Evolutionary conservation across 176 grass and related monocot genomes (phyloP).

Genomic region (Cocos nucifera): DNA sequence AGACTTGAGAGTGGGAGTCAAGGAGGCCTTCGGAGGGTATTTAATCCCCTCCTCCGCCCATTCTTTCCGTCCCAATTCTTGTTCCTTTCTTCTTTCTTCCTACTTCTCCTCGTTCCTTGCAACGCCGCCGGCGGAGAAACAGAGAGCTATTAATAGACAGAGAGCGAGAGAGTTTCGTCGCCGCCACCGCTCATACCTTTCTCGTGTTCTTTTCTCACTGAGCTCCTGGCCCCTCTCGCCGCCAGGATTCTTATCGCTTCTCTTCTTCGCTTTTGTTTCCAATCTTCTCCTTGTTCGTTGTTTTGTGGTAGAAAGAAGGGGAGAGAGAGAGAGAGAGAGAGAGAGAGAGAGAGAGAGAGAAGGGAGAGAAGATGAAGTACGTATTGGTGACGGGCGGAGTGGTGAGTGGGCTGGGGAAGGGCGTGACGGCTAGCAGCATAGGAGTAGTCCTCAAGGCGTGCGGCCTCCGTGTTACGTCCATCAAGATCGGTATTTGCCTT

Average conservation of each 20-base stretch:
- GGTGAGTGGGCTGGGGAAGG: slow-evolving; percentile 91
- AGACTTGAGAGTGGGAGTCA: neutral
- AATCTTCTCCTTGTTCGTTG: neutral
- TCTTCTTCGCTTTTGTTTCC: too few species aligned
- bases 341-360: neutral
- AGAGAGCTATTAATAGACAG: too few species aligned
- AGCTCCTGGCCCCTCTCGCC: too few species aligned
- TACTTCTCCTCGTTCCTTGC: too few species aligned
- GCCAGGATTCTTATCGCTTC: too few species aligned
- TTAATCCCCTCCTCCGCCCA: slow-evolving; percentile 6
- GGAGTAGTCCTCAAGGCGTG: slow-evolving; percentile 83
- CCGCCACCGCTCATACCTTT: too few species aligned
- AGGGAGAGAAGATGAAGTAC: slow-evolving; percentile 60
- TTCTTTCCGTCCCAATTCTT: neutral
- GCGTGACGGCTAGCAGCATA: slow-evolving; percentile 90
- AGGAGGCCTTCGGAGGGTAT: neutral
- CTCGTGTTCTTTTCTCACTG: too few species aligned
- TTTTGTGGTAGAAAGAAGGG: neutral
- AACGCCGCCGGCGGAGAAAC: too few species aligned
- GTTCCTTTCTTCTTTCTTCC: neutral
- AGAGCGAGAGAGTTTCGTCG: too few species aligned
- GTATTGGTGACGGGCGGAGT: slow-evolving; percentile 89
- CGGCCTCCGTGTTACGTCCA: slow-evolving; percentile 77
- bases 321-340: neutral
- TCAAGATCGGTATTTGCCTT: slow-evolving; percentile 75